Evolutionary conservation across 2,329 filamentous ascomycete species (phyloP).

Genomic region (Aspergillus sp.): DNA sequence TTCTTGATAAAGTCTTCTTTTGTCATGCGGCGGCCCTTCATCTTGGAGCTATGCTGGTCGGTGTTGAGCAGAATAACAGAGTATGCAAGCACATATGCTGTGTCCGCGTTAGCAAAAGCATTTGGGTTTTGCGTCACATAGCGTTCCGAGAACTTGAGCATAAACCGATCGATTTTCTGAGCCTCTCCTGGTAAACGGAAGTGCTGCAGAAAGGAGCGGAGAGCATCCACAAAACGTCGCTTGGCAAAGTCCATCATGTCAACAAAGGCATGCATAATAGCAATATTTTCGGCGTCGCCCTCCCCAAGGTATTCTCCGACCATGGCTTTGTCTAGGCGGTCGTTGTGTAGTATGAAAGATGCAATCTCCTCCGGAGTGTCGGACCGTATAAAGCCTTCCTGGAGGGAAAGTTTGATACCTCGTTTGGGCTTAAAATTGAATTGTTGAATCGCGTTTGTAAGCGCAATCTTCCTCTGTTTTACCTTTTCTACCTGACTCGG

Average conservation of each 20-base stretch:
- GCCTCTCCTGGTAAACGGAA: conserved; percentile 95
- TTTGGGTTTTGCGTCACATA: conserved; percentile 95
- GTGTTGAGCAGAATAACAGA: conserved; percentile 97
- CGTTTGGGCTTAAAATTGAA: conserved; percentile 99
- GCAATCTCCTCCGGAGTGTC: conserved; percentile 80
- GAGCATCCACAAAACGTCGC: conserved; percentile 86
- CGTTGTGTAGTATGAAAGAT: conserved; percentile 75
- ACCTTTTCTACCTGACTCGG: conserved; percentile 91
- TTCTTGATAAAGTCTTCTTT: conserved; percentile 99
- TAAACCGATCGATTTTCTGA: conserved; percentile 98
- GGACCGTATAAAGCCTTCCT: conserved; percentile 83
- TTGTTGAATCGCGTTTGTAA: conserved; percentile 81
- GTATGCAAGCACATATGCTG: conserved; percentile 92
- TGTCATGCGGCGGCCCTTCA: conserved; percentile 81
- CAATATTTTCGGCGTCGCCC: conserved; percentile 88
- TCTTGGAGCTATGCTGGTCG: conserved; percentile 87
- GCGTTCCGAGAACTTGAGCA: conserved; percentile 97
- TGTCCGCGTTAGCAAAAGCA: conserved; percentile 96
- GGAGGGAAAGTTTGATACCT: conserved; percentile 79
- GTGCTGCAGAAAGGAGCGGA: conserved; percentile 88
- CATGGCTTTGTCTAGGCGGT: conserved; percentile 84
- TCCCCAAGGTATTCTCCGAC: conserved; percentile 95
- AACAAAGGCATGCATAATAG: conserved; percentile 98
- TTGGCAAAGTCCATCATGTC: conserved; percentile 92
- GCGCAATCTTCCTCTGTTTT: conserved; percentile 88